Percentiles rank a stretch among this genome's conserved stretches.
Conservation (phyloP, 805 yeast species). For the Wickerhamomyces canadensis region DNA sequence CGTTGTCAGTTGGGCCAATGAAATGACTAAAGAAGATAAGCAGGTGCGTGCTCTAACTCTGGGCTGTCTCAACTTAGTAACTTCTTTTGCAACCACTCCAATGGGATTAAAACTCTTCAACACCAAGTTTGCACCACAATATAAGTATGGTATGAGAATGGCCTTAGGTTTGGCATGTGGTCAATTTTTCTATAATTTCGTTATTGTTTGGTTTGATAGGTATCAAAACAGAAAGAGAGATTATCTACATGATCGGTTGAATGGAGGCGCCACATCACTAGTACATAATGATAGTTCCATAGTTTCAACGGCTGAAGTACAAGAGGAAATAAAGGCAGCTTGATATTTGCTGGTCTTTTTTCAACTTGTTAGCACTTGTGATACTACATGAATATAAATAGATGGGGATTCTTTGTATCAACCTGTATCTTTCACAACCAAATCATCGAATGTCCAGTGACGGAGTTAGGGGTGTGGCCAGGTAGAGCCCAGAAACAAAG, state of each 20-base stretch:
- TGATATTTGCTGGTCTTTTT: no score
- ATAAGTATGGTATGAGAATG: neutral
- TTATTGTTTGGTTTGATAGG: slow-evolving; percentile 1
- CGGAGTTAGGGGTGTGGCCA: no score
- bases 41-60: neutral
- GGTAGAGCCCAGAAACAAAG: no score
- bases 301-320: no score
- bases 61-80: neutral
- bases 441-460: no score
- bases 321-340: no score
- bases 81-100: neutral
- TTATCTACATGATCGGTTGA: slow-evolving; percentile 1
- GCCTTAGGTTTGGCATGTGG: neutral
- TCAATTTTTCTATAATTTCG: neutral
- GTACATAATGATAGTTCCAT: no score
- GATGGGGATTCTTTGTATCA: no score
- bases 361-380: no score
- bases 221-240: slow-evolving; percentile 2
- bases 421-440: no score
- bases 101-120: neutral
- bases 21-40: slow-evolving; percentile 1
- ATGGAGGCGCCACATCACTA: neutral
- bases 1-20: slow-evolving; percentile 2
- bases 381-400: no score
- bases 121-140: slow-evolving; percentile 2